Conservation (phyloP, 768 basidiomycete genomes). For the Mycena rosella region DNA sequence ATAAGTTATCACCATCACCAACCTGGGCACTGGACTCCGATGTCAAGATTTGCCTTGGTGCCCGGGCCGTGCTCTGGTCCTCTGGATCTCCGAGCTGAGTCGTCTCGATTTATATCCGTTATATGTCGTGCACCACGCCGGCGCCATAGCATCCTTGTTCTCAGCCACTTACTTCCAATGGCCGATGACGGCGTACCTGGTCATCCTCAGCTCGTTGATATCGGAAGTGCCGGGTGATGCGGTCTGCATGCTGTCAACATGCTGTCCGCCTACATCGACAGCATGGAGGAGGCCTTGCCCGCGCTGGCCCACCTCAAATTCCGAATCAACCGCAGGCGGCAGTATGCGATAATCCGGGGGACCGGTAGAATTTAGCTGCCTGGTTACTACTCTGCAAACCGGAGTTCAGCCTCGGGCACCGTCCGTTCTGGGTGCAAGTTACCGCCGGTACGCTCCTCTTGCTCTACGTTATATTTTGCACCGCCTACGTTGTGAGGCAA, state of each 20-base stretch:
- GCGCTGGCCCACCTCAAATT: conserved; percentile 12
- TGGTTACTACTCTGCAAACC: conserved; percentile 20
- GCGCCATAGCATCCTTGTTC: conserved; percentile 33
- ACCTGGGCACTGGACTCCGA: conserved; percentile 9
- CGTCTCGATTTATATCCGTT: conserved; percentile 35
- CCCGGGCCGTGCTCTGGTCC: conserved; percentile 35
- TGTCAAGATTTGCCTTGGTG: conserved; percentile 33
- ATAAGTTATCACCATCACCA: conserved; percentile 13
- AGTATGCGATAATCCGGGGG: conserved; percentile 30
- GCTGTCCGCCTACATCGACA: conserved; percentile 37
- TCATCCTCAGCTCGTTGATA: conserved; percentile 32
- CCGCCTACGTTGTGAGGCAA: conserved; percentile 29
- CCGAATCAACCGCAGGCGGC: conserved; percentile 26
- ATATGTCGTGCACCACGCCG: conserved; percentile 37
- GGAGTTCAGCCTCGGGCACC: neutral
- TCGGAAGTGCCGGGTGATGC: conserved; percentile 36
- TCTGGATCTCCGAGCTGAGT: conserved; percentile 40
- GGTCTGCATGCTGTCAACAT: conserved; percentile 36
- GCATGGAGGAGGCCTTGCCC: conserved; percentile 5
- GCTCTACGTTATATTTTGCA: conserved; percentile 29
- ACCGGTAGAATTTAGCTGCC: conserved; percentile 6
- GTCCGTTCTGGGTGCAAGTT: conserved; percentile 19
- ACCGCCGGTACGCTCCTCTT: conserved; percentile 19
- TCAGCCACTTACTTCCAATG: conserved; percentile 31
- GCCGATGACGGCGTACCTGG: conserved; percentile 24